Evolutionary conservation across 2,329 filamentous ascomycete genomes (phyloP), one percentile per base, ranked within the genome.

Genomic region (Fusarium bactridioides): DNA sequence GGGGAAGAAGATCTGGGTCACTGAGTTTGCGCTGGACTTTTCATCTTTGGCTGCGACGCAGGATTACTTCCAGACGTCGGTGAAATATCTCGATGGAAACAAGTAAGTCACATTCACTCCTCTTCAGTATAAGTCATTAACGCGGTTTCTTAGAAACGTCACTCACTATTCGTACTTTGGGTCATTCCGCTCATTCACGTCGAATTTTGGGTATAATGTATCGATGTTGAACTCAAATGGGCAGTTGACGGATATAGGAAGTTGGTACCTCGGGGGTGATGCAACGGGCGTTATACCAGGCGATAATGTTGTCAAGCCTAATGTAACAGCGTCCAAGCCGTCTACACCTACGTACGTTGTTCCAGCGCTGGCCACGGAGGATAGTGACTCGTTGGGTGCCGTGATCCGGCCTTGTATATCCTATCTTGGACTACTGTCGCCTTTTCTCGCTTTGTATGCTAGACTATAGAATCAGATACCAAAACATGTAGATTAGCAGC

Each of bases 101-200:
- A 27, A 40, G 50, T 54, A 38, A 54, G 50, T 37, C 10, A 38
- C 1, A 3, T 9, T n/a, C 3, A 12, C 7, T 1, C 6, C 0
- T 2, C 8, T 9, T 16, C 15, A 23, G 5, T 7, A 19, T 7
- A 27, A n/a, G 8, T 13, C 3, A n/a, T 29, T 54, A 40, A 54
- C 19, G 5, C 1, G 18, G 18, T 4, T 4, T 5, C 10, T 27
- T 27, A 40, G 50, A n/a, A 54, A 54, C 7, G 7, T 54, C 2
- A 54, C 50, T 10, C 50, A 54, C 6, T 54, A 54, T 40, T 54
- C 50, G 8, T 54, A 54, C 50, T 54, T 54, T 13, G 50, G 50
- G 15, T 54, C 50, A 3, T 54, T 54, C 1, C 50, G 50, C 19
- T 54, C 50, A 27, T 54, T 54, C 3, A 54, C 19, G 0, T 54